phyloP scores from a whole-genome alignment of 2,329 filamentous ascomycete species.

The Cryphonectria nitschkei region DNA sequence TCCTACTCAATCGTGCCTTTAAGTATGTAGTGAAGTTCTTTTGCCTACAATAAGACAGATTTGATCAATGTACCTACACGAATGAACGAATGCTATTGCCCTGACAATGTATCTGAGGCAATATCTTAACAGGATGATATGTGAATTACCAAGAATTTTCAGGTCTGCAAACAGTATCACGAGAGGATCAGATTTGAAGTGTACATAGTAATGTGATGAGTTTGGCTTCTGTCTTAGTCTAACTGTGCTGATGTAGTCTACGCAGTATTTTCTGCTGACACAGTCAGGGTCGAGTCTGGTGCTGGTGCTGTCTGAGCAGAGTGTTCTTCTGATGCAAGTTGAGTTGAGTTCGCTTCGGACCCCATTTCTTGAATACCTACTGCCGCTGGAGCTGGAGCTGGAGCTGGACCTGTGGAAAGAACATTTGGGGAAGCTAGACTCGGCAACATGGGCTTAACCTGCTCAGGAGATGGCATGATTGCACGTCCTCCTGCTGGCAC shows the following conservation, averaged over 20 bases:
- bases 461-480: conserved; percentile 19
- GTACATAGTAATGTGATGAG: background rate
- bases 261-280: background rate
- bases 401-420: background rate
- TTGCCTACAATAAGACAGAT: background rate
- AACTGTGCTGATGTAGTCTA: background rate
- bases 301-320: background rate
- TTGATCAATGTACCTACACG: background rate
- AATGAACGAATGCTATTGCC: background rate
- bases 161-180: background rate
- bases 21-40: background rate
- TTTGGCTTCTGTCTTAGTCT: background rate
- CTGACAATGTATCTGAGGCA: background rate
- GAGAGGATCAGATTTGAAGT: background rate
- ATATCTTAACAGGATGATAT: background rate
- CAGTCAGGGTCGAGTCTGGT: no score
- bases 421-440: background rate
- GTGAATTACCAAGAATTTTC: background rate
- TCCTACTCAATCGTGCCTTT: background rate
- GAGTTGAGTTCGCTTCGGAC: background rate
- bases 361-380: background rate
- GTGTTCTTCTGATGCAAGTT: background rate
- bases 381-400: background rate
- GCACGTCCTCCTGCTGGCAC: conserved; percentile 23
- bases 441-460: background rate